Evolutionary conservation across 805 yeast genomes (phyloP).

Genomic region (Saccharomycopsis fermentans): DNA sequence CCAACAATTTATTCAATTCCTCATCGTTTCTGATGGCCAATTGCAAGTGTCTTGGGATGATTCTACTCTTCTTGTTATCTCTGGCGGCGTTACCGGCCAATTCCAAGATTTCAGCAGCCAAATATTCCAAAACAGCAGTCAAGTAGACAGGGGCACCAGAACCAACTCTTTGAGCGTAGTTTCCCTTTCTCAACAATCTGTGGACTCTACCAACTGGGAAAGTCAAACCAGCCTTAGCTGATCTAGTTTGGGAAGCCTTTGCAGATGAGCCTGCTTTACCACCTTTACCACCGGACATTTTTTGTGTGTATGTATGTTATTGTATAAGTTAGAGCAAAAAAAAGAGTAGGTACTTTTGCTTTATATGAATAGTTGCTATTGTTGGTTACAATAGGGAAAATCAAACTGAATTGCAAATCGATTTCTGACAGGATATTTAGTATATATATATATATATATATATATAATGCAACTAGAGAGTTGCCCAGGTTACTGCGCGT

Average conservation of each 20-base stretch:
- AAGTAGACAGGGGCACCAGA: constrained; percentile 98
- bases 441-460: background rate
- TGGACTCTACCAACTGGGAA: constrained; percentile 99
- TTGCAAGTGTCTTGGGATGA: constrained; percentile 97
- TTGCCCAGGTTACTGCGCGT: background rate
- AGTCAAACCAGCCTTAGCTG: constrained; percentile 96
- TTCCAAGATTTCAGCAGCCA: constrained; percentile 96
- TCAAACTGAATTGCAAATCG: too few relatives aligned
- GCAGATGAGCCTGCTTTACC: constrained; percentile 85
- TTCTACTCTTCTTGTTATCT: constrained; percentile 98
- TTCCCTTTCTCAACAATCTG: constrained; percentile 92
- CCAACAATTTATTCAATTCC: constrained; percentile 89
- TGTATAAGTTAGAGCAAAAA: background rate
- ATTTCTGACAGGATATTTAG: background rate
- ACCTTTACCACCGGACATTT: constrained; percentile 65
- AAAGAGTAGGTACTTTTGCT: too few relatives aligned
- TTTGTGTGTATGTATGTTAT: background rate
- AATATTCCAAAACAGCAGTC: constrained; percentile 93
- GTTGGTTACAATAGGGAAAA: too few relatives aligned
- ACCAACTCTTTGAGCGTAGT: constrained; percentile 98
- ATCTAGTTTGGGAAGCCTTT: constrained; percentile 95
- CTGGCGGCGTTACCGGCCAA: constrained; percentile 98
- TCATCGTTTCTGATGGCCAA: constrained; percentile 98
- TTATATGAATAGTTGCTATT: too few relatives aligned
- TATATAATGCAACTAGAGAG: background rate